Evolutionary conservation across 2,329 filamentous ascomycete genomes (phyloP).

Genomic region (Diaporthe longicolla): DNA sequence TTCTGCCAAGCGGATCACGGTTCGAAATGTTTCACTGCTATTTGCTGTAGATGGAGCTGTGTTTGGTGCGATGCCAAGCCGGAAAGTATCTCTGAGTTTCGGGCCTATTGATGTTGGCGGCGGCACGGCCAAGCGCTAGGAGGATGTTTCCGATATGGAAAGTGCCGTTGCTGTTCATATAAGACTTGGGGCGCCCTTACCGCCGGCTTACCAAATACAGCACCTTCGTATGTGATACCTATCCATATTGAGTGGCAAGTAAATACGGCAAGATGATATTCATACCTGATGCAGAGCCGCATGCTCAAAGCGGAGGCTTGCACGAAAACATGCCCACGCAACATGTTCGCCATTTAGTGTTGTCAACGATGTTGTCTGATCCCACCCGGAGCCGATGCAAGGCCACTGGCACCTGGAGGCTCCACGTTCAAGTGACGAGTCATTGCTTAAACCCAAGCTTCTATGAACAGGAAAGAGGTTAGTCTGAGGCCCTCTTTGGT

Average conservation of each 20-base stretch:
- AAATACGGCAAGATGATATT: neutral
- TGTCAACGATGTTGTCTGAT: neutral
- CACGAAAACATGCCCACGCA: neutral
- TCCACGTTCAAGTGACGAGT: neutral
- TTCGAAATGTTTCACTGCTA: conserved; percentile 6
- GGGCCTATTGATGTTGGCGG: conserved; percentile 15
- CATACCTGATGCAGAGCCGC: no score
- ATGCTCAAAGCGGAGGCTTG: neutral
- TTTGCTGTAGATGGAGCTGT: conserved; percentile 4
- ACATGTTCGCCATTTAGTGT: neutral
- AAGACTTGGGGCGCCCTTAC: conserved; percentile 1
- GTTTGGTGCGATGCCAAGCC: conserved; percentile 23
- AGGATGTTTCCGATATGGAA: conserved; percentile 18
- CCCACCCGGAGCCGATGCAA: neutral
- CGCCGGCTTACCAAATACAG: neutral
- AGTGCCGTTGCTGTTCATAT: neutral
- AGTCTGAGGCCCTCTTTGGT: neutral
- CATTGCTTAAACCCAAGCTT: conserved; percentile 17
- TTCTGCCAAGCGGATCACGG: conserved; percentile 7
- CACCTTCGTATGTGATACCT: no score
- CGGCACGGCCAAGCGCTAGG: conserved; percentile 19
- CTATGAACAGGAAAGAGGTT: neutral
- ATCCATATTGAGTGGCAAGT: neutral
- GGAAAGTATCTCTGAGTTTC: conserved; percentile 25
- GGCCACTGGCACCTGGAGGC: neutral